Evolutionary conservation across 1,284 basidiomycete genomes (phyloP).

Genomic region (Hymenochaete sp.): DNA sequence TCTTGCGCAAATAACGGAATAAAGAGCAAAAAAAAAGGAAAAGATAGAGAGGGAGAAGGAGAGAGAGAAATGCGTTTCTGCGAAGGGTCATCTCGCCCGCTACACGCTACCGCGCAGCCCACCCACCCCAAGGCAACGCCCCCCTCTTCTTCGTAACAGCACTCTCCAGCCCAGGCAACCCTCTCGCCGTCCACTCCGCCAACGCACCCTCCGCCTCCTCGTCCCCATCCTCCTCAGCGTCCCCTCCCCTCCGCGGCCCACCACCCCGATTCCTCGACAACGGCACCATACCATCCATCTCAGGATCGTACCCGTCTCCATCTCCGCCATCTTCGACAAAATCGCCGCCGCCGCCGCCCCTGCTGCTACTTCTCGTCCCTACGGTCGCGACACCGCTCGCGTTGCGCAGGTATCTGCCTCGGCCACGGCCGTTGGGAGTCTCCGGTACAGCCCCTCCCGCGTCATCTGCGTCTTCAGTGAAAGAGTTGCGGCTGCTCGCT

Average conservation of each 20-base stretch:
- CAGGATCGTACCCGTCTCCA: not conserved
- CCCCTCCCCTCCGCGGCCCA: too few relatives aligned
- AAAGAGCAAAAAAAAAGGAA: not conserved
- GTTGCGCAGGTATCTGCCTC: too few relatives aligned
- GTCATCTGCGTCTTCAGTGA: not conserved
- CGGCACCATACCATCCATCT: not conserved
- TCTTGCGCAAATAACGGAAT: too few relatives aligned
- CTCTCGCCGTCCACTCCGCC: conserved; percentile 12
- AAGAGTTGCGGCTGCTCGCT: not conserved
- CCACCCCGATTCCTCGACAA: conserved; percentile 6
- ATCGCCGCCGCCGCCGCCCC: too few relatives aligned
- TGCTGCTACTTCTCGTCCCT: too few relatives aligned
- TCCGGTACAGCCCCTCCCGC: too few relatives aligned
- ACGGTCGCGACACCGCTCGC: not conserved
- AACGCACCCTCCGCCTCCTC: conserved; percentile 8
- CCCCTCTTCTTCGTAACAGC: conserved; percentile 13
- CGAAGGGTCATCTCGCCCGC: too few relatives aligned
- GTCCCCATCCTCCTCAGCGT: too few relatives aligned
- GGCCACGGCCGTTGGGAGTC: too few relatives aligned
- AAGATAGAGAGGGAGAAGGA: not conserved
- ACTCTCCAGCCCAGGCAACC: conserved; percentile 12
- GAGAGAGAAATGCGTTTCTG: too few relatives aligned
- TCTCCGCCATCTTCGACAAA: too few relatives aligned
- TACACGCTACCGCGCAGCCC: conserved; percentile 1
- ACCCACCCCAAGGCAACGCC: conserved; percentile 11